Percentiles rank a stretch among this genome's conserved stretches.
Evolutionary conservation across 345 rosid species (phyloP).

Genomic region (Crucihimalaya himalaica): DNA sequence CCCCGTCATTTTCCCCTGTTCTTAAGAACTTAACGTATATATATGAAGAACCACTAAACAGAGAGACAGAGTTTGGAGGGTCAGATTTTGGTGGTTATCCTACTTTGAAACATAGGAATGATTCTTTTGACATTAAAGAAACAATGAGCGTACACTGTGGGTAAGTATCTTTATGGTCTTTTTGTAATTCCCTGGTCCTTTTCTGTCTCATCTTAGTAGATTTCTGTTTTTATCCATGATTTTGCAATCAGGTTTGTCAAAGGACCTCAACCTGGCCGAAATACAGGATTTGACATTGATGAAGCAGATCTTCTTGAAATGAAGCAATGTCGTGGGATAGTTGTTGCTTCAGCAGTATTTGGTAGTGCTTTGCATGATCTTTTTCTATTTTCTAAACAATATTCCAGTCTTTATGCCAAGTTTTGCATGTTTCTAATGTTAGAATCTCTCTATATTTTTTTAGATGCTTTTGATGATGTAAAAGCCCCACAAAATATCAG

Average conservation of each 20-base stretch:
- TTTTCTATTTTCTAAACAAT: slow-evolving; percentile 7
- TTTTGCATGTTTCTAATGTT: slow-evolving; percentile 29
- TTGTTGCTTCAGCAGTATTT: slow-evolving; percentile 95
- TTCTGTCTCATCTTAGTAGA: background rate
- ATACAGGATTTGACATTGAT: slow-evolving; percentile 87
- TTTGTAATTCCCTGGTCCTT: background rate
- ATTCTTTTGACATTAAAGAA: slow-evolving; percentile 80
- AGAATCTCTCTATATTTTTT: background rate
- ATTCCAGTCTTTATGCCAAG: background rate
- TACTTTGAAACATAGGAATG: slow-evolving; percentile 73
- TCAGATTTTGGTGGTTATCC: slow-evolving; percentile 99
- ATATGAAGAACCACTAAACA: slow-evolving; percentile 61
- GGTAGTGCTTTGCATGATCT: slow-evolving; percentile 51
- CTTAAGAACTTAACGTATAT: slow-evolving; percentile 74
- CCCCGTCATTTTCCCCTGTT: slow-evolving; percentile 80
- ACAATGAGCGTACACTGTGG: slow-evolving; percentile 92
- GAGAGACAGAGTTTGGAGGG: slow-evolving; percentile 83
- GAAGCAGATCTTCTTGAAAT: slow-evolving; percentile 80
- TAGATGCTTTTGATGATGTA: slow-evolving; percentile 91
- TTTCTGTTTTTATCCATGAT: background rate
- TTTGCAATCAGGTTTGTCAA: slow-evolving; percentile 65
- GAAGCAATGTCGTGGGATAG: slow-evolving; percentile 87
- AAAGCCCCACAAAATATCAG: slow-evolving; percentile 86
- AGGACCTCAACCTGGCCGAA: slow-evolving; percentile 80
- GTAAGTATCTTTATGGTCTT: slow-evolving; percentile 49